Evolutionary conservation across 2,329 filamentous ascomycete genomes (phyloP).

Genomic region (Pezicula neosporulosa): DNA sequence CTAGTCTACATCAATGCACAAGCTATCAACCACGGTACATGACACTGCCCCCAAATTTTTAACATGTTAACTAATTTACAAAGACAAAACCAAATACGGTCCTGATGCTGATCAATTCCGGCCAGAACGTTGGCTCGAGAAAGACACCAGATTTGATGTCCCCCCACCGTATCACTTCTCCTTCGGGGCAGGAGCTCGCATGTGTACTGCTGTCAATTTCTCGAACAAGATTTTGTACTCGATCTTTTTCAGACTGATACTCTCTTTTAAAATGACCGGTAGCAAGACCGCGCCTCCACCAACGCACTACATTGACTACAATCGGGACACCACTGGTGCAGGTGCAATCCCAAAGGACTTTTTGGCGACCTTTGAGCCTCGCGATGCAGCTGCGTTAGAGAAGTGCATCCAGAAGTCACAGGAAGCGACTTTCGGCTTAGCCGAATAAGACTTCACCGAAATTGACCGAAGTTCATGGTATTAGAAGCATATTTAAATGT

Average conservation of each 20-base stretch:
- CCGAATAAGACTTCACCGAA: too few species aligned
- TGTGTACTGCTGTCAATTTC: slow-evolving; percentile 1
- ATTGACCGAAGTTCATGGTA: not conserved
- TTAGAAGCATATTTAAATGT: not conserved
- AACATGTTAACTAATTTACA: not conserved
- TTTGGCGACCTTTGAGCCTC: not conserved
- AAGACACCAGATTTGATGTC: not conserved
- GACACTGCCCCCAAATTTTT: not conserved
- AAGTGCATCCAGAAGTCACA: not conserved
- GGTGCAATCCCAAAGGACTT: slow-evolving; percentile 1
- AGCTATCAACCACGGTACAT: not conserved
- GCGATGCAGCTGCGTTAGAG: not conserved
- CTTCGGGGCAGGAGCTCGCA: not conserved
- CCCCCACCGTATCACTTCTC: not conserved
- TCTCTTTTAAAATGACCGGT: not conserved
- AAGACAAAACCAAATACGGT: slow-evolving; percentile 4
- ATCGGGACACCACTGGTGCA: not conserved
- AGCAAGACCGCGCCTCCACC: not conserved
- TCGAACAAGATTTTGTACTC: slow-evolving; percentile 1
- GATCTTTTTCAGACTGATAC: not conserved
- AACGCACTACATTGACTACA: not conserved
- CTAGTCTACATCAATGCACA: slow-evolving; percentile 1
- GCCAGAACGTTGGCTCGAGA: not conserved
- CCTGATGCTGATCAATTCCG: slow-evolving; percentile 4
- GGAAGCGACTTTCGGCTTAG: not conserved